Conservation (phyloP, 2,329 filamentous ascomycete species). For the Diaporthe australafricana region DNA sequence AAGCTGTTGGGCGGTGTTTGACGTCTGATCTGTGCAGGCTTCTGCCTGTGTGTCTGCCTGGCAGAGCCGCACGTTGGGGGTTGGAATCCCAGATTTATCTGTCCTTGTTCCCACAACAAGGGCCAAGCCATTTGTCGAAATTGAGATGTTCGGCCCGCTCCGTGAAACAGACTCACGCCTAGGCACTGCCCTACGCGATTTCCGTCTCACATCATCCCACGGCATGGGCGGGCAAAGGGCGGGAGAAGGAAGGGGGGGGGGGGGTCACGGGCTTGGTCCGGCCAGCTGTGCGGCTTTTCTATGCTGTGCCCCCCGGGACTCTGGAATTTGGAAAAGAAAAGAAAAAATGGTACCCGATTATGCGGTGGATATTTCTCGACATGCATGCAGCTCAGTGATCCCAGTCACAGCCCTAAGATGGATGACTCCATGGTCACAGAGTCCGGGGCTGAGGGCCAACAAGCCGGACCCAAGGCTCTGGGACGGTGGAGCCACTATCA, state of each 20-base stretch:
- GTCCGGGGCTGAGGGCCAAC: background rate
- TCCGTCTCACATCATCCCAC: background rate
- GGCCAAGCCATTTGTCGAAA: background rate
- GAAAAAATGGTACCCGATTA: background rate
- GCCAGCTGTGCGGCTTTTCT: background rate
- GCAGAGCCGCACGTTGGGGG: conserved; percentile 18
- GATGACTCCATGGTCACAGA: background rate
- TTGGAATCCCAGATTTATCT: background rate
- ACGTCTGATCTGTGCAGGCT: conserved; percentile 8
- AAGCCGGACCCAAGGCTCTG: background rate
- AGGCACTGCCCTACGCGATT: background rate
- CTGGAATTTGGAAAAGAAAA: background rate
- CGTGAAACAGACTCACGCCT: conserved; percentile 6
- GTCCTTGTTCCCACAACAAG: background rate
- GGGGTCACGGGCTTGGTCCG: background rate
- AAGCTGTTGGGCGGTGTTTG: background rate
- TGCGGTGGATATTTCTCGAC: background rate
- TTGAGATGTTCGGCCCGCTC: conserved; percentile 4
- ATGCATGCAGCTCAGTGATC: background rate
- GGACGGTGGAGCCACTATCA: background rate
- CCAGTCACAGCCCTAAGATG: background rate
- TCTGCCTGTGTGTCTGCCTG: conserved; percentile 4
- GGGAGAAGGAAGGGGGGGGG: background rate
- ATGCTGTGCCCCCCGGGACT: background rate
- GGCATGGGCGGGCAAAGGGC: too few species aligned